phyloP scores from a whole-genome alignment of 2,329 filamentous ascomycete species.

The Calonectria henricotiae region DNA sequence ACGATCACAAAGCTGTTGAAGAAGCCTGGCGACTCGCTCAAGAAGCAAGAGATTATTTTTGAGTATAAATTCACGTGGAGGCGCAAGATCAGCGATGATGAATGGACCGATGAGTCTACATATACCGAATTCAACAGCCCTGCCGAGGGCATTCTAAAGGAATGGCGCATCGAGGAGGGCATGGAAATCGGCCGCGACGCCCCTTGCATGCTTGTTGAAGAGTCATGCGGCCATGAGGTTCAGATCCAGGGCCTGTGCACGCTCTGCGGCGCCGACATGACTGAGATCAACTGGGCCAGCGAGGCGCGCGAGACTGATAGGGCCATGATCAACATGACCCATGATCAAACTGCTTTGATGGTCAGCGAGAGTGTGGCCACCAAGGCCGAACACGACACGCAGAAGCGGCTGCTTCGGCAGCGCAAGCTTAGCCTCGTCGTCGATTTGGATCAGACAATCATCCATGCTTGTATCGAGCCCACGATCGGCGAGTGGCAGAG shows the following conservation, averaged over 20 bases:
- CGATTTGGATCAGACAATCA: conserved; percentile 98
- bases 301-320: conserved; percentile 85
- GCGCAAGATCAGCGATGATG: conserved; percentile 81
- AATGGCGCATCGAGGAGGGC: conserved; percentile 83
- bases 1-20: conserved; percentile 90
- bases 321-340: conserved; percentile 94
- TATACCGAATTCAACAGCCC: conserved; percentile 86
- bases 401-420: conserved; percentile 84
- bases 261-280: conserved; percentile 97
- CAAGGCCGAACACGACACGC: conserved; percentile 87
- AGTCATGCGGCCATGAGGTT: conserved; percentile 91
- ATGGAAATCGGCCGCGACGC: conserved; percentile 74
- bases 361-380: conserved; percentile 88
- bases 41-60: conserved; percentile 84
- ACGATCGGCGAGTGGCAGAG: conserved; percentile 97
- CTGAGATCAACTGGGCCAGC: conserved; percentile 87
- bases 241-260: conserved; percentile 94
- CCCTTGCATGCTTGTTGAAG: conserved; percentile 83
- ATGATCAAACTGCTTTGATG: conserved; percentile 89
- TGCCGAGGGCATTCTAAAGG: conserved; percentile 82
- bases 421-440: conserved; percentile 94
- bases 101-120: conserved; percentile 76
- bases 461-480: conserved; percentile 97
- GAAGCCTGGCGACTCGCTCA: conserved; percentile 80
- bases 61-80: conserved; percentile 89